Evolutionary conservation across 2,329 filamentous ascomycete species (phyloP).

Genomic region (Diaporthe helianthi): DNA sequence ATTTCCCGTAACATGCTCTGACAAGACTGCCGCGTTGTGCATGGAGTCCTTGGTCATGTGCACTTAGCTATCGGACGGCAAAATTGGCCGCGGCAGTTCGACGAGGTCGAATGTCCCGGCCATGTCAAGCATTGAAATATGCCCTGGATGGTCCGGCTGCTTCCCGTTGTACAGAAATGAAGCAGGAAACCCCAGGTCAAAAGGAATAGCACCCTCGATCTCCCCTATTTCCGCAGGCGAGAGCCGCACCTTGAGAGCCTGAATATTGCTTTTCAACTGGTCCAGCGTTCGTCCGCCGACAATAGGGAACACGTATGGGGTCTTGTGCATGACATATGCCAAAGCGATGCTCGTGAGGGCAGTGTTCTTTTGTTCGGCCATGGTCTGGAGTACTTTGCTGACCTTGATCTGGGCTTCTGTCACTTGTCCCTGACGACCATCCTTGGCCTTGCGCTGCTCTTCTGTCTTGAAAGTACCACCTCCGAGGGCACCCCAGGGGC

Average conservation of each 20-base stretch:
- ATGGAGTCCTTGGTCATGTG: too few relatives aligned
- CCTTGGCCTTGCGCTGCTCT: conserved; percentile 41
- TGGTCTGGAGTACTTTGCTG: conserved; percentile 54
- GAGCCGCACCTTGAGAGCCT: conserved; percentile 68
- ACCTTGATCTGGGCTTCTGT: conserved; percentile 61
- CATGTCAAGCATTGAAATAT: conserved; percentile 55
- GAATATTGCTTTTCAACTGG: conserved; percentile 74
- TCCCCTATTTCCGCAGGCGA: conserved; percentile 67
- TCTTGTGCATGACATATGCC: conserved; percentile 77
- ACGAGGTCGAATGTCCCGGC: conserved; percentile 61
- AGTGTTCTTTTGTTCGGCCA: conserved; percentile 54
- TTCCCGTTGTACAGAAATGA: conserved; percentile 57
- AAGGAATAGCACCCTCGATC: conserved; percentile 67
- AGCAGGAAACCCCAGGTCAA: conserved; percentile 73
- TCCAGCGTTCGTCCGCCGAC: conserved; percentile 73
- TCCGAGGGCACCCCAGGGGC: conserved; percentile 61
- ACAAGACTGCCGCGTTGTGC: too few relatives aligned
- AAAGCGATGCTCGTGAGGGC: conserved; percentile 63
- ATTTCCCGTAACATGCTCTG: too few relatives aligned
- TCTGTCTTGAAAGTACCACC: conserved; percentile 47
- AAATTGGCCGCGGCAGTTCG: conserved; percentile 37
- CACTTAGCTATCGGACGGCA: too few relatives aligned
- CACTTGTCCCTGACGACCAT: conserved; percentile 49
- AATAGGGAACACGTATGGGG: conserved; percentile 76
- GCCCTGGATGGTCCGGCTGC: conserved; percentile 46